These are phyloP conservation scores for Psilocybe sp. DNA, from an alignment of 768 basidiomycete genomes.

Conservation along the genomic window DNA sequence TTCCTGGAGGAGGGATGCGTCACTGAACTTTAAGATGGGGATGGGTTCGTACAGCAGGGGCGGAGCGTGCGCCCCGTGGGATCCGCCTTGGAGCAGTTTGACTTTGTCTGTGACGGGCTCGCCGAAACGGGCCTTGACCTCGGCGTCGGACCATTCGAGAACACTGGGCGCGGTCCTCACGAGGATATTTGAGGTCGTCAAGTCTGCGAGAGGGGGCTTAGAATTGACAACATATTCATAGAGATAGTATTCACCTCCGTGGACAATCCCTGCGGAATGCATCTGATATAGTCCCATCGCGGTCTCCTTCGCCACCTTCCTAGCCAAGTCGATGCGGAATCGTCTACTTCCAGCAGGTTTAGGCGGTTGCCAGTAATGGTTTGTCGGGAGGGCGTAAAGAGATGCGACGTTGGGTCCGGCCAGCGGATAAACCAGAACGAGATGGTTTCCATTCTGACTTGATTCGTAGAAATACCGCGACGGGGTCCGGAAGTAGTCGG, in stretches of 20 bases:
- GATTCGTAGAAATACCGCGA: constrained; percentile 42
- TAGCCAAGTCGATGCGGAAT: constrained; percentile 30
- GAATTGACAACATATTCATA: neutral
- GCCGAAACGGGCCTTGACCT: constrained; percentile 30
- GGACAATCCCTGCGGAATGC: constrained; percentile 30
- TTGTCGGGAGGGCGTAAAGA: constrained; percentile 26
- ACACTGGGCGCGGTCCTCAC: constrained; percentile 24
- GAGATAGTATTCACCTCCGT: constrained; percentile 30
- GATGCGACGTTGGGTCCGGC: constrained; percentile 37
- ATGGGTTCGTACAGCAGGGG: constrained; percentile 25
- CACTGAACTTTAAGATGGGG: constrained; percentile 15
- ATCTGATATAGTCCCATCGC: constrained; percentile 24
- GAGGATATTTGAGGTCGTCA: constrained; percentile 38
- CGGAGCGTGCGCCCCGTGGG: constrained; percentile 25
- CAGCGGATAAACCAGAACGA: constrained; percentile 44
- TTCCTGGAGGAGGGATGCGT: constrained; percentile 27
- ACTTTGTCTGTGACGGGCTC: constrained; percentile 29
- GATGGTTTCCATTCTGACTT: constrained; percentile 51
- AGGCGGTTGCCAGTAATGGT: no score
- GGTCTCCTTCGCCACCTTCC: constrained; percentile 30
- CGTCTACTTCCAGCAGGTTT: constrained; percentile 24
- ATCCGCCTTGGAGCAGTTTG: constrained; percentile 17
- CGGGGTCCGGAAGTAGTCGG: constrained; percentile 22
- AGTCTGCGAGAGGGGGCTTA: constrained; percentile 22
- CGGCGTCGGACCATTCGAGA: constrained; percentile 28